Base-by-base conservation (phyloP, 306 rosid genomes). In the Fagus crenata region DNA sequence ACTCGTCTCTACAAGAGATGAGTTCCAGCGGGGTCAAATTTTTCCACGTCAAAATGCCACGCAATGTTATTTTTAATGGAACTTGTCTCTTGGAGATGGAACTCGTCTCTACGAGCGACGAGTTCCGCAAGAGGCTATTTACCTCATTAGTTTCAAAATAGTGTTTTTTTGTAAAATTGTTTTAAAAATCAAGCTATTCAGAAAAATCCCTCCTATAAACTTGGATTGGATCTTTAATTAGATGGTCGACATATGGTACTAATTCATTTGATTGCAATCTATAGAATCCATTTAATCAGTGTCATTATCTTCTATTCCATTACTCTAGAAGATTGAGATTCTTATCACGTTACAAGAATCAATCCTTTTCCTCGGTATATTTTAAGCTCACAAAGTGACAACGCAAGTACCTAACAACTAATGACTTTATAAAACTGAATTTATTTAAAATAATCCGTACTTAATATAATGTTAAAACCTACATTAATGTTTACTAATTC, bases 261-360 rank as follows among this genome's bases (percentile, higher is more conserved):
- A 70, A 51, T 69, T 46, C 68, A 82, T 41, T 67, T 28, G 59
- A 65, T 49, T 9, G 67, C 68, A 65, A 79, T 41, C 39, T 49
- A 37, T 4, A 35, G 77, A 81, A 86, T 60, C 83, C 35, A 55
- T 51, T 36, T 42, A 22, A 71, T 13, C 8, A 71, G 71, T 64
- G 70, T 14, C 63, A 71, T 76, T 72, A 54, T 51, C 75, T 37
- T 9, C 77, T 39, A 58, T 53, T 78, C 64, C 67, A 78, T 68
- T 11, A 49, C 46, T 68, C 67, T 12, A 51, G 56, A 77, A 77
- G 80, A 84, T 81, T 74, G 79, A 64, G 88, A 85, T 89, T 80
- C 84, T 68, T 33, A 65, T 49, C 76, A 46, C 17, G 33, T 67
- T 17, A 49, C 14, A 39, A 39, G 49, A 17, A 17, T 15, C 2